Conservation (phyloP, 352 stramenopile genomes). For the Thalassiosira mediterranea region DNA sequence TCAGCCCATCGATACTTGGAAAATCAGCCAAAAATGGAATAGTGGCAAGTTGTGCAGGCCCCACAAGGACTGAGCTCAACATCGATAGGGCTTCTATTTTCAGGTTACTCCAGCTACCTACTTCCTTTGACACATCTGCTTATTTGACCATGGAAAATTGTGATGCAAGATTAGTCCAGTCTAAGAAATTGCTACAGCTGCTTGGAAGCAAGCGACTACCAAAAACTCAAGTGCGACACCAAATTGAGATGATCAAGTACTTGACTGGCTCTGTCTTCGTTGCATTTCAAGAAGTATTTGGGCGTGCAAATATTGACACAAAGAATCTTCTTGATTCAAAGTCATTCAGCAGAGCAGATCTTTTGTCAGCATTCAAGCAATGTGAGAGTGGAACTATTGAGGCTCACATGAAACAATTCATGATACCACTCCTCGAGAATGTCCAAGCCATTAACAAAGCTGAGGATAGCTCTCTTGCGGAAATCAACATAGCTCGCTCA, state of each 20-base stretch:
- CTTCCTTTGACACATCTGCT: conserved; percentile 27
- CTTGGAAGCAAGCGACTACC: conserved; percentile 25
- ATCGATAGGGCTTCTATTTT: conserved; percentile 48
- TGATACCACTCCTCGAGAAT: conserved; percentile 50
- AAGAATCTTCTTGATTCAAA: conserved; percentile 38
- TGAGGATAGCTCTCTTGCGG: conserved; percentile 60
- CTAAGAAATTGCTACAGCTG: conserved; percentile 48
- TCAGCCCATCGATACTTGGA: conserved; percentile 37
- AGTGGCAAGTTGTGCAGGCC: conserved; percentile 45
- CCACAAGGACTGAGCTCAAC: conserved; percentile 51
- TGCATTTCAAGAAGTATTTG: conserved; percentile 46
- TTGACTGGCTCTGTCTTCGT: conserved; percentile 48
- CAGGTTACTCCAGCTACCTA: conserved; percentile 48
- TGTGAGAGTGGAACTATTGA: conserved; percentile 35
- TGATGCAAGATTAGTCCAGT: conserved; percentile 41
- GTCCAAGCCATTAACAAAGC: conserved; percentile 51
- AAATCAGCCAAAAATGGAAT: conserved; percentile 41
- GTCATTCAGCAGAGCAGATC: conserved; percentile 27
- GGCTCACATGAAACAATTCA: conserved; percentile 42
- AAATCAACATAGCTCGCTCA: conserved; percentile 39
- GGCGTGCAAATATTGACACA: conserved; percentile 18
- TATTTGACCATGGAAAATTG: conserved; percentile 81
- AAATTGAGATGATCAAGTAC: conserved; percentile 60
- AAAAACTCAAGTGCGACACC: conserved; percentile 7
- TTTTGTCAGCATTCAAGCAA: conserved; percentile 34